Percentiles rank a stretch among this genome's conserved stretches.
Evolutionary conservation across 1,284 basidiomycete genomes (phyloP).

Genomic region (Anthracocystis panici-leucophaei): DNA sequence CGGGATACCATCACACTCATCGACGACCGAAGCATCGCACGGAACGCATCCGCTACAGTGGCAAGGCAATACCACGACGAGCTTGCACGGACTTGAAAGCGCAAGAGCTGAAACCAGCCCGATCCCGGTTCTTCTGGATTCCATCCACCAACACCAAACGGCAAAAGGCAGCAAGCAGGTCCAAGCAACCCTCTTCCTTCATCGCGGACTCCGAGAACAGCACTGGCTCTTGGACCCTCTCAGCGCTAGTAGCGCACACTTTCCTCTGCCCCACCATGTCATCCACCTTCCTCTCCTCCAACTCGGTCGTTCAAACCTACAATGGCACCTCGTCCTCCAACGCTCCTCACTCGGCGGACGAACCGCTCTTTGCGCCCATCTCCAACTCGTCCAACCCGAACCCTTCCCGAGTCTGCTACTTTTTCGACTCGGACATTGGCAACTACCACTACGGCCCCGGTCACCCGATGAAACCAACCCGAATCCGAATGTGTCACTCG

Average conservation of each 20-base stretch:
- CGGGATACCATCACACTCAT: background rate
- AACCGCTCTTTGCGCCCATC: slow-evolving; percentile 53
- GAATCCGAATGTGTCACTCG: slow-evolving; percentile 99
- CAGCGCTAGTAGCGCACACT: too few species aligned
- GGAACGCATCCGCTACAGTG: too few species aligned
- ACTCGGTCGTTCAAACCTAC: slow-evolving; percentile 47
- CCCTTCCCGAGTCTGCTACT: slow-evolving; percentile 68
- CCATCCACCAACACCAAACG: too few species aligned
- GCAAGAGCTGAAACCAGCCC: too few species aligned
- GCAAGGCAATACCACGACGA: too few species aligned
- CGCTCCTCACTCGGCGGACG: slow-evolving; percentile 19
- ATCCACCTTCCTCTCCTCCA: slow-evolving; percentile 49
- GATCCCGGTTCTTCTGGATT: too few species aligned
- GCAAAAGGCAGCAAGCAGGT: too few species aligned
- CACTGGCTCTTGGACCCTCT: too few species aligned
- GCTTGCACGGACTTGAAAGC: too few species aligned
- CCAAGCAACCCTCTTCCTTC: too few species aligned
- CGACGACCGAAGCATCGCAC: too few species aligned
- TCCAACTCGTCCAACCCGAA: slow-evolving; percentile 49
- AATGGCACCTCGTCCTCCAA: slow-evolving; percentile 19
- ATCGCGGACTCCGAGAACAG: too few species aligned
- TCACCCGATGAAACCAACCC: slow-evolving; percentile 73
- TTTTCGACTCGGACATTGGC: slow-evolving; percentile 91
- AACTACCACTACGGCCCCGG: slow-evolving; percentile 99
- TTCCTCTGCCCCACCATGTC: slow-evolving; percentile 25